phyloP scores from a whole-genome alignment of 2,329 filamentous ascomycete genomes.

The Nemania abortiva region DNA sequence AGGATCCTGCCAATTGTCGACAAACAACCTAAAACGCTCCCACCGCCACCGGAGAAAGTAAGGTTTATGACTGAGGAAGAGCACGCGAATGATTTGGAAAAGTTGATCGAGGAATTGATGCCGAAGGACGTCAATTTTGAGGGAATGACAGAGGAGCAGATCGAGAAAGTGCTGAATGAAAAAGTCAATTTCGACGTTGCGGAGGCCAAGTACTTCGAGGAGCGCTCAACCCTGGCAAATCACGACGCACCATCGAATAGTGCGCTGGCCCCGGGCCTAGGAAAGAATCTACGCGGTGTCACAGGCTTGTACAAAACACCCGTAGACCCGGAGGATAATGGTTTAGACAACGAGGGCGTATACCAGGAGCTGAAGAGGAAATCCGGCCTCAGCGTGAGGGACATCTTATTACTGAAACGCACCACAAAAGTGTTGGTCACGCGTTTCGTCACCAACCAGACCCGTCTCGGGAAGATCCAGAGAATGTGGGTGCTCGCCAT shows the following conservation, averaged over 20 bases:
- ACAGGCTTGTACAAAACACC: constrained; percentile 63
- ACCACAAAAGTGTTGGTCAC: constrained; percentile 76
- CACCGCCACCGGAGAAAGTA: constrained; percentile 67
- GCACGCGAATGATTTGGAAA: constrained; percentile 68
- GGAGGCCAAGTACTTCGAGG: constrained; percentile 46
- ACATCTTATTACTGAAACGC: constrained; percentile 66
- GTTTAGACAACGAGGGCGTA: constrained; percentile 63
- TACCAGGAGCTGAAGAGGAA: constrained; percentile 66
- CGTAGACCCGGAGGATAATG: constrained; percentile 63
- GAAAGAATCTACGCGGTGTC: constrained; percentile 65
- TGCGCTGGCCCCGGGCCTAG: constrained; percentile 62
- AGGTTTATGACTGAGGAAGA: constrained; percentile 73
- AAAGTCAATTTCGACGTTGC: constrained; percentile 43
- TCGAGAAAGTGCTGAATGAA: constrained; percentile 52
- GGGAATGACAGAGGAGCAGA: constrained; percentile 64
- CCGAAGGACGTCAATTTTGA: constrained; percentile 60
- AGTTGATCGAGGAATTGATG: constrained; percentile 59
- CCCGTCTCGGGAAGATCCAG: constrained; percentile 91
- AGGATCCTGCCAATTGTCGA: constrained; percentile 83
- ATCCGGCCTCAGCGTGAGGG: constrained; percentile 65
- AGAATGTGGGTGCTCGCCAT: constrained; percentile 81
- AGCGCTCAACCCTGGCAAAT: constrained; percentile 53
- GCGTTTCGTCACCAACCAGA: constrained; percentile 89
- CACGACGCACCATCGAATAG: constrained; percentile 55
- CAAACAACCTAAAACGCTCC: constrained; percentile 66